Percentiles rank a stretch among this genome's conserved stretches.
phyloP scores from a whole-genome alignment of 2,329 filamentous ascomycete genomes.

The Diaporthe sp. region DNA sequence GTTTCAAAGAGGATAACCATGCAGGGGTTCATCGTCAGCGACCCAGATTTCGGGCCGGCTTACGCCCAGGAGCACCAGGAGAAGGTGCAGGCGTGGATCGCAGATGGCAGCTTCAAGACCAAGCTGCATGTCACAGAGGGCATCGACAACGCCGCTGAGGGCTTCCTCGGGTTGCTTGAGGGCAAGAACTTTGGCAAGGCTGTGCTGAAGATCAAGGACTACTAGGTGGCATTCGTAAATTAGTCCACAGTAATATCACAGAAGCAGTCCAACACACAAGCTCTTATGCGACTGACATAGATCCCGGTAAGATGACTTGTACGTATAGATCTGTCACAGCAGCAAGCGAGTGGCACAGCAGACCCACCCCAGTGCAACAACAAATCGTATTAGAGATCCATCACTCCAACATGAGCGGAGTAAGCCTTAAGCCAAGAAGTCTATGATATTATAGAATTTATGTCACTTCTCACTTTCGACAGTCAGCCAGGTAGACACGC shows the following conservation, averaged over 20 bases:
- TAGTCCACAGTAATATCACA: background rate
- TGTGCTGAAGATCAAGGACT: slow-evolving; percentile 71
- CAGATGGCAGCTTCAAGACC: slow-evolving; percentile 81
- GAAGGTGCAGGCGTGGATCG: slow-evolving; percentile 82
- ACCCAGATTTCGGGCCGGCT: slow-evolving; percentile 75
- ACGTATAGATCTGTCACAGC: background rate
- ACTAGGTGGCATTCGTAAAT: background rate
- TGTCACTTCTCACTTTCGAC: background rate
- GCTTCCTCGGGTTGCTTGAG: slow-evolving; percentile 79
- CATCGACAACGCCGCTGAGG: slow-evolving; percentile 82
- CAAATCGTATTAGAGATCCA: background rate
- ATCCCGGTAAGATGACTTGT: background rate
- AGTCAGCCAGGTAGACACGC: background rate
- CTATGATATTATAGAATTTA: background rate
- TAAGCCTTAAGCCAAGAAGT: background rate
- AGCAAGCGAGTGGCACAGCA: background rate
- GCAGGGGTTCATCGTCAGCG: slow-evolving; percentile 81
- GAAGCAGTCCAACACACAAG: background rate
- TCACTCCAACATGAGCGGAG: background rate
- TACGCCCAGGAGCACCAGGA: slow-evolving; percentile 81
- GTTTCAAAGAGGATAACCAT: slow-evolving; percentile 79
- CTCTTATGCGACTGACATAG: too few species aligned
- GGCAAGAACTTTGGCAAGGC: slow-evolving; percentile 92
- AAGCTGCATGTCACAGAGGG: slow-evolving; percentile 78
- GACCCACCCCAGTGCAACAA: background rate